Percentiles rank a stretch among this genome's conserved stretches.
phyloP scores from a whole-genome alignment of 345 rosid species.

The Sapria himalayana region DNA sequence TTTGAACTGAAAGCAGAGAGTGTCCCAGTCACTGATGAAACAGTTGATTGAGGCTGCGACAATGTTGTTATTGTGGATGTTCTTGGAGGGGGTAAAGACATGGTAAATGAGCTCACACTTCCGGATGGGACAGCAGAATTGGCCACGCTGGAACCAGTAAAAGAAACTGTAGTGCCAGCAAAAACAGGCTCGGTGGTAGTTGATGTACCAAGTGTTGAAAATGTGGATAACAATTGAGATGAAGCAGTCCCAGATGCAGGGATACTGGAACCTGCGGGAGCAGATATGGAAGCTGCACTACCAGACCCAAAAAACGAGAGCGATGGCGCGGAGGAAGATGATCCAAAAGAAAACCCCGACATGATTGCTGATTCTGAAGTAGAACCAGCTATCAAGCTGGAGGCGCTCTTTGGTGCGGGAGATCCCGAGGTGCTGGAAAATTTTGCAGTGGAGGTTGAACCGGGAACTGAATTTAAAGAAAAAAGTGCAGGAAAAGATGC shows the following conservation, averaged over 20 bases:
- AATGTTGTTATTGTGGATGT: no score
- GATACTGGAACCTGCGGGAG: slow-evolving; percentile 15
- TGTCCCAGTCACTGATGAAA: neutral
- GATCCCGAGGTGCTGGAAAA: slow-evolving; percentile 18
- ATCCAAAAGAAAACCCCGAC: slow-evolving; percentile 23
- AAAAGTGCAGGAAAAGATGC: slow-evolving; percentile 11
- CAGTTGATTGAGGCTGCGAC: no score
- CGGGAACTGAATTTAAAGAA: slow-evolving; percentile 7
- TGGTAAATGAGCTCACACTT: no score
- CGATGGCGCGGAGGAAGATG: slow-evolving; percentile 23
- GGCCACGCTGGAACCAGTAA: neutral
- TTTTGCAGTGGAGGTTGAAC: slow-evolving; percentile 9
- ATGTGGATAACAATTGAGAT: slow-evolving; percentile 28
- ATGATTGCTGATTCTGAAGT: slow-evolving; percentile 12
- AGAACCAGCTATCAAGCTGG: slow-evolving; percentile 1
- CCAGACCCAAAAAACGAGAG: slow-evolving; percentile 23
- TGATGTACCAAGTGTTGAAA: no score
- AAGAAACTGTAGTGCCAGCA: slow-evolving; percentile 1
- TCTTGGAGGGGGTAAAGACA: no score
- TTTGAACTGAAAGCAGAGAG: neutral
- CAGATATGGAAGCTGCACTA: slow-evolving; percentile 19
- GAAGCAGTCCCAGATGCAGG: slow-evolving; percentile 13
- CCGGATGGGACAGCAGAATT: no score
- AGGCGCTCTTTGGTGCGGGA: slow-evolving; percentile 6
- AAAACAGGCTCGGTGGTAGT: neutral